A percentile compares a stretch with the other conserved stretches of the same genome.
Evolutionary conservation across 1,284 basidiomycete genomes (phyloP).

Genomic region (Ganoderma resinaceum): DNA sequence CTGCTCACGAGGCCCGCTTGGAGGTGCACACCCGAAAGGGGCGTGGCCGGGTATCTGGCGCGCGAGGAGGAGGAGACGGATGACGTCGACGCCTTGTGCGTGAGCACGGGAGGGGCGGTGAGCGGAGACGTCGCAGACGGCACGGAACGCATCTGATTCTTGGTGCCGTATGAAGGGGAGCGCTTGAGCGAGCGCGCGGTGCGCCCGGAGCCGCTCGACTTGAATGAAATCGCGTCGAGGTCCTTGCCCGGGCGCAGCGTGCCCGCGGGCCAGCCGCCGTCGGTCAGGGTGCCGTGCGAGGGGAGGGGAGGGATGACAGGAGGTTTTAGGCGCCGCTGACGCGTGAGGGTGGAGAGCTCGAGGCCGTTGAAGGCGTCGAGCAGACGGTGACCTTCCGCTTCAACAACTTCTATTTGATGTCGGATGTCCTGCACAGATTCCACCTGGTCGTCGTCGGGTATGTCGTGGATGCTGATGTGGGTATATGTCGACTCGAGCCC

Average conservation of each 20-base stretch:
- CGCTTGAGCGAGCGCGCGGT: slow-evolving; percentile 50
- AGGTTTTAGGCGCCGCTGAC: slow-evolving; percentile 49
- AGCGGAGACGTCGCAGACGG: slow-evolving; percentile 35
- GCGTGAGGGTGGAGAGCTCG: slow-evolving; percentile 70
- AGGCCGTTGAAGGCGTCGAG: slow-evolving; percentile 80
- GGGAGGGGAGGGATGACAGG: slow-evolving; percentile 34
- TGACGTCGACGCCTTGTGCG: slow-evolving; percentile 58
- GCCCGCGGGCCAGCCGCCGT: slow-evolving; percentile 26
- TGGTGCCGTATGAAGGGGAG: slow-evolving; percentile 44
- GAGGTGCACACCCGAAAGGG: slow-evolving; percentile 30
- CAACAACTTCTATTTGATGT: slow-evolving; percentile 67
- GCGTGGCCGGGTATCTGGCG: slow-evolving; percentile 30
- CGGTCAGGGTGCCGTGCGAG: slow-evolving; percentile 24
- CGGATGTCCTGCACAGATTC: slow-evolving; percentile 67
- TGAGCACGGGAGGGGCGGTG: slow-evolving; percentile 35
- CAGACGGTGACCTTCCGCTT: slow-evolving; percentile 69
- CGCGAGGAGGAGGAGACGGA: slow-evolving; percentile 57
- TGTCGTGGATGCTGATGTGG: slow-evolving; percentile 46
- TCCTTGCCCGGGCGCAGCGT: slow-evolving; percentile 40
- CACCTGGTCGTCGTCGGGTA: slow-evolving; percentile 59
- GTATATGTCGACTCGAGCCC: slow-evolving; percentile 39
- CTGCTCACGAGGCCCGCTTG: slow-evolving; percentile 47
- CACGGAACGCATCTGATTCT: slow-evolving; percentile 40
- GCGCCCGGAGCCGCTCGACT: slow-evolving; percentile 57
- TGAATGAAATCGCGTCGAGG: slow-evolving; percentile 54